Percentiles rank a stretch among this genome's conserved stretches.
Evolutionary conservation across 805 yeast species (phyloP).

Genomic region (Saccharomycodes ludwigii): DNA sequence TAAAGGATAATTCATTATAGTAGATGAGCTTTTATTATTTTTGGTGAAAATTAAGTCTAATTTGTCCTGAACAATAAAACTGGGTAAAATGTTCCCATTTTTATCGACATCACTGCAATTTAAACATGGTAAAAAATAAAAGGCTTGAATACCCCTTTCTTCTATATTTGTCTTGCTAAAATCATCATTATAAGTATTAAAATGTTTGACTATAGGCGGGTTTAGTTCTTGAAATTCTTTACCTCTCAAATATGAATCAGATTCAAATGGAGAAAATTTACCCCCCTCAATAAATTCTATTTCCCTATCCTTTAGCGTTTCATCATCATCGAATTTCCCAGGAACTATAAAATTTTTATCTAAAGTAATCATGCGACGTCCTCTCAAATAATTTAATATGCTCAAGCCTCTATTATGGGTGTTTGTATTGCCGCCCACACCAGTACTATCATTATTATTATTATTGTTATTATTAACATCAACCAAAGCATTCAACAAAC

Average conservation of each 20-base stretch:
- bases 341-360: conserved; percentile 21
- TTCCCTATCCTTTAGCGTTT: conserved; percentile 14
- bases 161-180: conserved; percentile 18
- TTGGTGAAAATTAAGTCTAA: conserved; percentile 21
- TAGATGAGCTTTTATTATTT: conserved; percentile 20
- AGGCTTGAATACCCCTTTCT: conserved; percentile 25
- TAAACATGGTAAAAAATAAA: conserved; percentile 22
- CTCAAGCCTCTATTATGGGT: no score
- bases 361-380: no score
- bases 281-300: conserved; percentile 11
- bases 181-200: conserved; percentile 19
- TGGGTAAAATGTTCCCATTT: conserved; percentile 19
- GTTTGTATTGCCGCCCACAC: no score
- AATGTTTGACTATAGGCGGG: conserved; percentile 21
- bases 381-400: no score
- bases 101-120: conserved; percentile 23
- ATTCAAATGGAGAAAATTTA: conserved; percentile 21
- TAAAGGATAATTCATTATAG: conserved; percentile 25
- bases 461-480: no score
- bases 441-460: no score
- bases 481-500: no score
- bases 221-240: conserved; percentile 19
- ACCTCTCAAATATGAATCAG: conserved; percentile 20
- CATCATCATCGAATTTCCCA: conserved; percentile 20
- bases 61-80: conserved; percentile 23